These are phyloP conservation scores for Nephelium lappaceum DNA, from an alignment of 345 rosid species.

Conservation along the genomic window DNA sequence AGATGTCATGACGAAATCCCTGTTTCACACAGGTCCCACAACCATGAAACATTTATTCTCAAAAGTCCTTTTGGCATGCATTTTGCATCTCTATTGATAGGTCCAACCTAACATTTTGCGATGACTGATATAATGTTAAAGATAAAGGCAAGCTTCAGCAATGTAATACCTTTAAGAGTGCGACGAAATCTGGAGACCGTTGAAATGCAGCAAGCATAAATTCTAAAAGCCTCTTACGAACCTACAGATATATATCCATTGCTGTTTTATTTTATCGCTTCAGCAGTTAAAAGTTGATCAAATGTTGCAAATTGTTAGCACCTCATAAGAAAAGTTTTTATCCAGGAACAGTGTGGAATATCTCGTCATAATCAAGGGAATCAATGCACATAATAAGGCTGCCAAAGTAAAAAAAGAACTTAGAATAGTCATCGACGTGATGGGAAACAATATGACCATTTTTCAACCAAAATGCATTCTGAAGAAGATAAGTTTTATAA, in stretches of 20 bases:
- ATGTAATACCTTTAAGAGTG: constrained; percentile 70
- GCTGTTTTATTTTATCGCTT: neutral
- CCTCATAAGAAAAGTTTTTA: constrained; percentile 79
- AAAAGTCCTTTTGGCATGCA: neutral
- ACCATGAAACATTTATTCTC: neutral
- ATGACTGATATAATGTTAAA: neutral
- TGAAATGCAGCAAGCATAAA: constrained; percentile 91
- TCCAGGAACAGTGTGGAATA: constrained; percentile 74
- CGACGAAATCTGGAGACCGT: constrained; percentile 77
- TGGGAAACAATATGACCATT: neutral
- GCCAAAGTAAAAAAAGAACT: constrained; percentile 35
- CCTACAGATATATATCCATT: constrained; percentile 41
- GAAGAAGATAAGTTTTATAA: neutral
- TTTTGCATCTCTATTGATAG: neutral
- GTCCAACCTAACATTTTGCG: neutral
- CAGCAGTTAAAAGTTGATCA: neutral
- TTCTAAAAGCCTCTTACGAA: constrained; percentile 77
- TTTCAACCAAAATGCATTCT: neutral
- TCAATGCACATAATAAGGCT: constrained; percentile 88
- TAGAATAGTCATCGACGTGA: constrained; percentile 5
- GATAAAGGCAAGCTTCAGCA: neutral
- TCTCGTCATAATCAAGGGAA: constrained; percentile 87
- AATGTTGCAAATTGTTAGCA: constrained; percentile 26
- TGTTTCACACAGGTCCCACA: neutral
- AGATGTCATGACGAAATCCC: neutral